phyloP scores from a whole-genome alignment of 2,329 filamentous ascomycete genomes.

The Akanthomyces dipterigenus region DNA sequence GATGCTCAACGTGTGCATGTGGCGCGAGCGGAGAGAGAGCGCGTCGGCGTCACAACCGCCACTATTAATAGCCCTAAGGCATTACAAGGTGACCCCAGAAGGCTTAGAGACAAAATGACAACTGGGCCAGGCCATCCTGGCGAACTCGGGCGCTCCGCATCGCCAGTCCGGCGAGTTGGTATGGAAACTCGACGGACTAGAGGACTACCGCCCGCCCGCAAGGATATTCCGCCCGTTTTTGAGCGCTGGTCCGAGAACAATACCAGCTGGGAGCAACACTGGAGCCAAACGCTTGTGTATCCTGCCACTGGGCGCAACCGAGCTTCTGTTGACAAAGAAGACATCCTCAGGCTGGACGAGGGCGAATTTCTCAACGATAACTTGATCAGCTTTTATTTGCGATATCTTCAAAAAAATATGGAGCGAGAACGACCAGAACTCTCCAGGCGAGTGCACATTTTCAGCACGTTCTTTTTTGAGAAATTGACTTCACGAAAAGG shows the following conservation, averaged over 20 bases:
- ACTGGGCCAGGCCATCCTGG: not conserved
- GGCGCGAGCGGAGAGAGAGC: too few species aligned
- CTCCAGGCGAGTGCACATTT: slow-evolving; percentile 68
- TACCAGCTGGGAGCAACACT: slow-evolving; percentile 43
- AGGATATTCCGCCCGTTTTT: slow-evolving; percentile 11
- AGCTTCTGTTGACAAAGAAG: slow-evolving; percentile 61
- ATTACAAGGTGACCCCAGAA: slow-evolving; percentile 5
- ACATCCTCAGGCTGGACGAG: slow-evolving; percentile 72
- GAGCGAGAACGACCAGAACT: slow-evolving; percentile 48
- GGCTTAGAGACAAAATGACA: slow-evolving; percentile 23
- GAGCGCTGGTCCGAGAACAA: slow-evolving; percentile 45
- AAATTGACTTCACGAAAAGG: slow-evolving; percentile 54
- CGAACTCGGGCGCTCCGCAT: not conserved
- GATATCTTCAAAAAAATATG: slow-evolving; percentile 59
- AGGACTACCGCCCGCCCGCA: slow-evolving; percentile 15
- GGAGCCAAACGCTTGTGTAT: slow-evolving; percentile 56
- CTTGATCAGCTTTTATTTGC: slow-evolving; percentile 80
- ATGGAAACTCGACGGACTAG: slow-evolving; percentile 21
- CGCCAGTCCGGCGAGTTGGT: slow-evolving; percentile 6
- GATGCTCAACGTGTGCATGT: not conserved
- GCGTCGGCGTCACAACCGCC: too few species aligned
- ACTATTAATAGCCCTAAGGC: not conserved
- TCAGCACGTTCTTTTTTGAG: slow-evolving; percentile 89
- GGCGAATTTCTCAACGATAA: slow-evolving; percentile 90
- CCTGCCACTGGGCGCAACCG: slow-evolving; percentile 51